These are phyloP conservation scores for Alternaria conjuncta DNA, from an alignment of 2,329 filamentous ascomycete genomes.

Conservation along the genomic window DNA sequence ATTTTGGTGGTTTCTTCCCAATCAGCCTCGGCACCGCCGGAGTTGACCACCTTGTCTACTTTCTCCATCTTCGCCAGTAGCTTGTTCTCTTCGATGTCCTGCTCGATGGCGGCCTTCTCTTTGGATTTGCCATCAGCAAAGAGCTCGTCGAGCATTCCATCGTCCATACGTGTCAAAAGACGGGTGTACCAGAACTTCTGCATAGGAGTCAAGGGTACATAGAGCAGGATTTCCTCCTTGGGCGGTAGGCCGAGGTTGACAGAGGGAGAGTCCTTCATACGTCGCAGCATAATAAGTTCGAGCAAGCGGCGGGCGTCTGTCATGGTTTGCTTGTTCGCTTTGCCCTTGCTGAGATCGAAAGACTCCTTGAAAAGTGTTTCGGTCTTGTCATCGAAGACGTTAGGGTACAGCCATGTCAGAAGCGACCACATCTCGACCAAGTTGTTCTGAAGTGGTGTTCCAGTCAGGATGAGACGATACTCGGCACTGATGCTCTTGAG, in stretches of 20 bases:
- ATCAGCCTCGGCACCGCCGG: slow-evolving; percentile 23
- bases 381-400: slow-evolving; percentile 62
- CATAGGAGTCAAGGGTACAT: slow-evolving; percentile 64
- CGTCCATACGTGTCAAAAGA: slow-evolving; percentile 62
- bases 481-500: slow-evolving; percentile 56
- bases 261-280: slow-evolving; percentile 62
- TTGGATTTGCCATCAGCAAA: slow-evolving; percentile 58
- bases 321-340: slow-evolving; percentile 61
- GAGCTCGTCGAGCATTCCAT: slow-evolving; percentile 59
- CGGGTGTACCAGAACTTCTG: slow-evolving; percentile 65
- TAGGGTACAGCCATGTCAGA: slow-evolving; percentile 64
- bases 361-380: slow-evolving; percentile 60
- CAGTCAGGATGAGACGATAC: slow-evolving; percentile 59
- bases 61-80: slow-evolving; percentile 44
- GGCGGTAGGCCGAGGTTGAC: slow-evolving; percentile 63
- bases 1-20: slow-evolving; percentile 84
- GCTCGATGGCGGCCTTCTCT: slow-evolving; percentile 47
- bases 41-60: slow-evolving; percentile 36
- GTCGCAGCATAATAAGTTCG: slow-evolving; percentile 64
- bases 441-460: slow-evolving; percentile 66
- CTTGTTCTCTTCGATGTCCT: slow-evolving; percentile 47
- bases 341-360: slow-evolving; percentile 63
- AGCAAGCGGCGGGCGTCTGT: slow-evolving; percentile 60
- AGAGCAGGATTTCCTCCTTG: slow-evolving; percentile 64
- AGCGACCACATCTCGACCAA: slow-evolving; percentile 64